Base-by-base conservation (phyloP, 441 rosid genomes). In the Populus hybrid region DNA sequence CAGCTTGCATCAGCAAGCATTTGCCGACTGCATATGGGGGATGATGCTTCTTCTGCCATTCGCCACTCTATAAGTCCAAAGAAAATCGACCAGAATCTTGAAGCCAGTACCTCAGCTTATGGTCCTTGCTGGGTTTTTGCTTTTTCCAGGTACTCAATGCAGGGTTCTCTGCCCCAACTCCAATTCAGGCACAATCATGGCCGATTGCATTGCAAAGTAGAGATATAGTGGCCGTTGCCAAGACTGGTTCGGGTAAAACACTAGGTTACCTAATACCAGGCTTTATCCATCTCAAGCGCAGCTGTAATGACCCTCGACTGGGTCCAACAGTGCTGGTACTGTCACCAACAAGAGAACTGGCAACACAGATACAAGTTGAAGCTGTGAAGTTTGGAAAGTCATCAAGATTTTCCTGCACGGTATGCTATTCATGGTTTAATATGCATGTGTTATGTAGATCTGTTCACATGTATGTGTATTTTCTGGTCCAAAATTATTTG, bases 131-230 rank as follows among this genome's bases (percentile, higher is more conserved):
- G 90, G 84, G 77, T 87, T 87, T 85, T 85, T 90, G 81, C 87
- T 85, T 88, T 93, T 88, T 90, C 86, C 91, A 97, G 99, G 97
- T 93, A 87, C 89, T 83, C 73, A 85, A 24, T 85, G 98, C 98
- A 80, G 99, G 99, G 69, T 97, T 97, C 85, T 82, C 97, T 87
- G 86, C 93, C 67, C 99, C 99, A 70, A 97, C 99, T 70, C 99
- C 99, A 79, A 97, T 97, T 84, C 99, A 97, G 89, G 99, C 99
- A 70, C 99, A 95, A 85, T 93, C 99, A 5, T 97, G 99, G 99
- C 99, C 99, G 0, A 88, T 97, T 87, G 98, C 94, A 34, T 78
- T 97, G 88, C 93, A 89, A 85, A 87, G 90, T 84, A 91, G 94
- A 83, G 99, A 97, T 84, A 95, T 95, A 10, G 99, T 97, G 73